phyloP scores from a whole-genome alignment of 2,329 filamentous ascomycete species.

The Aspergillus piperis region DNA sequence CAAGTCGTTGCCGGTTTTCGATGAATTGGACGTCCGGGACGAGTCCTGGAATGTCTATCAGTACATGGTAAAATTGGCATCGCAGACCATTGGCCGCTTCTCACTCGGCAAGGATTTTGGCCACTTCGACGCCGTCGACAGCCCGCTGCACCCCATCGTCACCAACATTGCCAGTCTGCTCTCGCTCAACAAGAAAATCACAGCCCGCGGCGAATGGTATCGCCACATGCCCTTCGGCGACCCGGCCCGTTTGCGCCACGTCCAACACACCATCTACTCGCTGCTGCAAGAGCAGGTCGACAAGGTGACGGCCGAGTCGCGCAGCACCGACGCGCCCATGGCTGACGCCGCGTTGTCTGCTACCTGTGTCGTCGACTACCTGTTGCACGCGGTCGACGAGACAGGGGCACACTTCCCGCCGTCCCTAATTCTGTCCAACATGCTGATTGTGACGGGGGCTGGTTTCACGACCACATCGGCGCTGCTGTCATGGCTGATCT shows the following conservation, averaged over 20 bases:
- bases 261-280: too few relatives aligned
- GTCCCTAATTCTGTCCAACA: slow-evolving; percentile 14
- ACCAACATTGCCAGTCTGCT: slow-evolving; percentile 51
- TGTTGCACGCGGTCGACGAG: too few relatives aligned
- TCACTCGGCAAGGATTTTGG: slow-evolving; percentile 44
- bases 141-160: slow-evolving; percentile 54
- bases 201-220: slow-evolving; percentile 57
- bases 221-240: slow-evolving; percentile 58
- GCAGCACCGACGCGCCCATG: too few relatives aligned
- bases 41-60: too few relatives aligned
- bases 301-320: too few relatives aligned
- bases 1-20: slow-evolving; percentile 46
- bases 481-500: slow-evolving; percentile 59
- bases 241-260: slow-evolving; percentile 42
- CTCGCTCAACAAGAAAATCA: slow-evolving; percentile 60
- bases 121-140: slow-evolving; percentile 46
- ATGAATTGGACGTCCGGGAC: too few relatives aligned
- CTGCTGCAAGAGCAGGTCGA: too few relatives aligned
- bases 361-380: too few relatives aligned
- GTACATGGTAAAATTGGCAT: too few relatives aligned
- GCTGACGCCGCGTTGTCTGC: too few relatives aligned
- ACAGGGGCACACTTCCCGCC: too few relatives aligned
- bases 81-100: slow-evolving; percentile 19
- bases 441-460: slow-evolving; percentile 57
- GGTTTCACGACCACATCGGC: slow-evolving; percentile 62